Percentiles rank a stretch among this genome's conserved stretches.
Conservation (phyloP, 768 basidiomycete genomes). For the Symmetrospora coprosmae region DNA sequence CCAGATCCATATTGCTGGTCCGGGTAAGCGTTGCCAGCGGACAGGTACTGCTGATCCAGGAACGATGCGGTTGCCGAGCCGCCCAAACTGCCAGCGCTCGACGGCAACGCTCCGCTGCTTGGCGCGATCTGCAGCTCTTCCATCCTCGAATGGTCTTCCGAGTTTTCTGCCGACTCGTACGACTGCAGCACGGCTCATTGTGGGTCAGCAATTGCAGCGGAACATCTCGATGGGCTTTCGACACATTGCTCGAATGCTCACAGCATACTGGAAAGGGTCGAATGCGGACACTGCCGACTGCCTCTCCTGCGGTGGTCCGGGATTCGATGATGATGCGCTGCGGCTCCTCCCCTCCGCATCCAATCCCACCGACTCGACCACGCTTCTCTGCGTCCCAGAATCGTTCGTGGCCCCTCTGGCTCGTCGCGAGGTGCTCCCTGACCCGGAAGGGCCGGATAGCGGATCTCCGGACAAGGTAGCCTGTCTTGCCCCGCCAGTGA, state of each 20-base stretch:
- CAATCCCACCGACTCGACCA: neutral
- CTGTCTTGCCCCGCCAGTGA: too few relatives aligned
- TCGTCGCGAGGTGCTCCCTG: too few relatives aligned
- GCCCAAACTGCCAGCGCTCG: neutral
- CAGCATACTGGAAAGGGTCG: constrained; percentile 13
- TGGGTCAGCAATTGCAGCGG: neutral
- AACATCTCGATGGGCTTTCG: too few relatives aligned
- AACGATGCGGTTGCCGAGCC: neutral
- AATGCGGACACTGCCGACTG: neutral
- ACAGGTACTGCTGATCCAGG: neutral
- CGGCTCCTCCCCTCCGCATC: too few relatives aligned
- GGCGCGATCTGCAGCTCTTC: neutral
- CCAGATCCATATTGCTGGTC: too few relatives aligned
- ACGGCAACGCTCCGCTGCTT: neutral
- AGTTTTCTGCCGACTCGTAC: neutral
- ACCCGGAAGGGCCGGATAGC: too few relatives aligned
- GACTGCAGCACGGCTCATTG: neutral
- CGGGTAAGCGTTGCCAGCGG: neutral
- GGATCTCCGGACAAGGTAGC: too few relatives aligned
- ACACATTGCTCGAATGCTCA: too few relatives aligned
- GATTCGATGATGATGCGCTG: too few relatives aligned
- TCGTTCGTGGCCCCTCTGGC: too few relatives aligned
- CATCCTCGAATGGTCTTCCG: neutral
- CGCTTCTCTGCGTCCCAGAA: neutral
- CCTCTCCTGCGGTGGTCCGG: neutral